Evolutionary conservation across 164 flowering plant species (phyloP).

Genomic region (Chimonanthus salicifolius): DNA sequence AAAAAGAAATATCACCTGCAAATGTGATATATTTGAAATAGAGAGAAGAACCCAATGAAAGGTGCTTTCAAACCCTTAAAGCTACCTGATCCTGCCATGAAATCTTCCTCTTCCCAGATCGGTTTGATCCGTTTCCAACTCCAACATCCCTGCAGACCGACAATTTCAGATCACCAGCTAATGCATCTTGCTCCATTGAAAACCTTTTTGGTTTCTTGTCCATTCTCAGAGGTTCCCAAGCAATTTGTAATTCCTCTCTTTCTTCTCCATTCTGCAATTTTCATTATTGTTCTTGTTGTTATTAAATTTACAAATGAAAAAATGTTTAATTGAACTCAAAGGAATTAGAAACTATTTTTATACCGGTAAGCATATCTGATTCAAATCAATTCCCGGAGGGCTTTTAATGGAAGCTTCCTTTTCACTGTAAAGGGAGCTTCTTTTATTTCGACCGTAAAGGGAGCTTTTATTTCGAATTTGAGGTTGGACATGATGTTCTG

Average conservation of each 20-base stretch:
- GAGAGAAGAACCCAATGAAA: neutral
- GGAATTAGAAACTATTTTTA: neutral
- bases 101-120: conserved; percentile 68
- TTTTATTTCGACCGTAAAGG: neutral
- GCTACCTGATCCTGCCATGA: conserved; percentile 93
- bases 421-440: conserved; percentile 3
- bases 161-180: conserved; percentile 41
- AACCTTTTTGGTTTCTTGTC: conserved; percentile 36
- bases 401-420: conserved; percentile 16
- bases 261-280: conserved; percentile 37
- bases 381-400: conserved; percentile 48
- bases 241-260: conserved; percentile 38
- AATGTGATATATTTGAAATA: neutral
- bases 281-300: too few relatives aligned
- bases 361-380: conserved; percentile 42
- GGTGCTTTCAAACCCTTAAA: conserved; percentile 49
- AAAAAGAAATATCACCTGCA: neutral
- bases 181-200: conserved; percentile 33
- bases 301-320: too few relatives aligned
- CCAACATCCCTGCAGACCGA: conserved; percentile 41
- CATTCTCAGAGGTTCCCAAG: conserved; percentile 20
- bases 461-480: conserved; percentile 8
- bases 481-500: conserved; percentile 13
- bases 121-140: conserved; percentile 38
- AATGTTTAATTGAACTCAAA: too few relatives aligned